Evolutionary conservation across 257 asterid species (phyloP), one percentile per base, ranked within the genome.

Genomic region (Solanum chiquidenum): DNA sequence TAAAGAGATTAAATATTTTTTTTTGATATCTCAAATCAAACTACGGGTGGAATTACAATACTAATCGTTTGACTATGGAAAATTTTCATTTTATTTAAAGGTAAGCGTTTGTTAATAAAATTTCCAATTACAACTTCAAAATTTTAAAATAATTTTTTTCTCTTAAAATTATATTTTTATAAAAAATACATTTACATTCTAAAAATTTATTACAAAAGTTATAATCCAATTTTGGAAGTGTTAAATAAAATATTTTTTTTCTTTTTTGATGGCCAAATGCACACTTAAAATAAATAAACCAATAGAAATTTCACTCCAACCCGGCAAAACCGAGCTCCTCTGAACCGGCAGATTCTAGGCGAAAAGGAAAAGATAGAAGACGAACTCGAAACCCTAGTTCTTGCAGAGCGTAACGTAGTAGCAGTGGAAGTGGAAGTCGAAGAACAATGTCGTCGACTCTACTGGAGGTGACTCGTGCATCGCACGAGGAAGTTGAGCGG

Each of bases 401-500:
- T 42, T 82, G 46, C 84, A 2, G 69, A 58, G 13, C 74, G 52
- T 12, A 66, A 75, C 10, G 10, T 5, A 8, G 38, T 27, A 25
- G 27, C 20, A 83, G 58, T 49, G 35, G 35, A 66, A 83, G 55
- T 46, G 34, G 34, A 64, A 62, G 49, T 73, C 18, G 80, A n/a
- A 82, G 49, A 75, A 42, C 69, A 68, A 96, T 96, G 99, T 95
- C 99, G 91, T 94, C 98, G 58, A 96, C 98, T 62, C 94, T 94
- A 35, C 92, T 96, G 89, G 99, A 96, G 92, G 93, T 90, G 92
- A 94, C 98, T 42, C 97, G 99, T 58, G 95, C 92, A 44, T 90
- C 95, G 71, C 99, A 97, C 92, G 99, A 97, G 93, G 98, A 97
- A 89, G 98, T 93, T 74, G 99, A 97, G 92, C 95, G 99, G 27